Conservation (phyloP, 257 asterid species). For the Solanum pennellii region DNA sequence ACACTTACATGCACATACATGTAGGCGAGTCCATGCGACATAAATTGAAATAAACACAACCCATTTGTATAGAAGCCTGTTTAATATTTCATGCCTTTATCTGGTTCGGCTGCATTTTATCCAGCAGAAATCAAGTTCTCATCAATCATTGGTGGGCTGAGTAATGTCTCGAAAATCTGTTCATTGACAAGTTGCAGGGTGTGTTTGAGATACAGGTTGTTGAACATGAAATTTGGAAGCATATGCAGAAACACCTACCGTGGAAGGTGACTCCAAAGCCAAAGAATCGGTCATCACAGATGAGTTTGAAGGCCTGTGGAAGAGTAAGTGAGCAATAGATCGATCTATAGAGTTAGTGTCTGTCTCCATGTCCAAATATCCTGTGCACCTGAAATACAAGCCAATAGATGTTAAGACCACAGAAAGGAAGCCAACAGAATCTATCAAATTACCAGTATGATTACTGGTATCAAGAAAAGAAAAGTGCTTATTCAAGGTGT, state of each 20-base stretch:
- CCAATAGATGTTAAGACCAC: not conserved
- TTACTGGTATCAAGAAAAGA: not conserved
- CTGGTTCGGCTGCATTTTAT: constrained; percentile 11
- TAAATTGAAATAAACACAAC: not conserved
- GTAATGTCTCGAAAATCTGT: constrained; percentile 36
- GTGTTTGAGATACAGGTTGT: constrained; percentile 2
- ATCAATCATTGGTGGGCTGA: constrained; percentile 17
- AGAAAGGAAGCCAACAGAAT: not conserved
- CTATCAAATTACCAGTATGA: not conserved
- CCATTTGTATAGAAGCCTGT: not conserved
- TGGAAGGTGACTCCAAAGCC: constrained; percentile 22
- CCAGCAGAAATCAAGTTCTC: constrained; percentile 14
- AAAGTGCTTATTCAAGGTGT: not conserved
- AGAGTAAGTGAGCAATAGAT: constrained; percentile 74
- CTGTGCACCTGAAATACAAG: constrained; percentile 20
- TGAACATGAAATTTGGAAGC: not conserved
- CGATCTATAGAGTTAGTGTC: constrained; percentile 82
- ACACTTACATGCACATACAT: not conserved
- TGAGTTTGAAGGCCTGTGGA: constrained; percentile 53
- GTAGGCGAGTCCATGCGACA: not conserved
- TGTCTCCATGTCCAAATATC: constrained; percentile 56
- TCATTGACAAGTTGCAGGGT: constrained; percentile 7
- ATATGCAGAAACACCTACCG: constrained; percentile 17
- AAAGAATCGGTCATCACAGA: constrained; percentile 8
- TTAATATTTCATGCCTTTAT: not conserved